These are phyloP conservation scores for Poa annua DNA, from an alignment of 176 grass and related monocot species.

Conservation along the genomic window DNA sequence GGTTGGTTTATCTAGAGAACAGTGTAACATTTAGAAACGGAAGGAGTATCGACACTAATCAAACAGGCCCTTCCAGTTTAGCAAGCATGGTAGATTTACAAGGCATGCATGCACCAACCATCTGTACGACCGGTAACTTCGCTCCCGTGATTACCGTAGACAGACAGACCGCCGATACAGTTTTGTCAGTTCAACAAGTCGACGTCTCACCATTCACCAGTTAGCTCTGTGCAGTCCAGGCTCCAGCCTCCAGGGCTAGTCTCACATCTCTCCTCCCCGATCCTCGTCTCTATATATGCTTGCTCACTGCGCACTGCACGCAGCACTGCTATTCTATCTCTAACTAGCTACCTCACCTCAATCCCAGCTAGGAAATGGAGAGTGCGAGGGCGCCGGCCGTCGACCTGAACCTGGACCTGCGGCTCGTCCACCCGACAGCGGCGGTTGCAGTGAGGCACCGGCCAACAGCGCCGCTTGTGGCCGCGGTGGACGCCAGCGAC, in stretches of 20 bases:
- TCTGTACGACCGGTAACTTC: background rate
- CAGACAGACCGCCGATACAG: background rate
- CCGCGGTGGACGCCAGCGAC: conserved; percentile 10
- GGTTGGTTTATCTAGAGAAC: no score
- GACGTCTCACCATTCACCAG: background rate
- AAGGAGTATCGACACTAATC: background rate
- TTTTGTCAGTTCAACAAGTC: background rate
- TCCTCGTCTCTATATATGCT: conserved; percentile 32
- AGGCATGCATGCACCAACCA: background rate
- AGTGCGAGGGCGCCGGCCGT: background rate
- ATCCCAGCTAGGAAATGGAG: conserved; percentile 42
- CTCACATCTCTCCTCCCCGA: background rate
- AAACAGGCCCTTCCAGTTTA: background rate
- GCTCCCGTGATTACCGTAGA: background rate
- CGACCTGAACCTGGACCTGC: conserved; percentile 68
- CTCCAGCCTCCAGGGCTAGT: background rate
- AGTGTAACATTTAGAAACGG: no score
- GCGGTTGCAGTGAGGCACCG: background rate
- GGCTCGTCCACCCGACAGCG: conserved; percentile 40
- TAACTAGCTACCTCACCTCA: background rate
- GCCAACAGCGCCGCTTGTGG: background rate
- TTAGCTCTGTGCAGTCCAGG: background rate
- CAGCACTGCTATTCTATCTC: background rate
- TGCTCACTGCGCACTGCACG: background rate
- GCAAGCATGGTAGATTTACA: background rate